Conservation (phyloP, 2,329 filamentous ascomycete species). For the Cladorrhinum sp. region DNA sequence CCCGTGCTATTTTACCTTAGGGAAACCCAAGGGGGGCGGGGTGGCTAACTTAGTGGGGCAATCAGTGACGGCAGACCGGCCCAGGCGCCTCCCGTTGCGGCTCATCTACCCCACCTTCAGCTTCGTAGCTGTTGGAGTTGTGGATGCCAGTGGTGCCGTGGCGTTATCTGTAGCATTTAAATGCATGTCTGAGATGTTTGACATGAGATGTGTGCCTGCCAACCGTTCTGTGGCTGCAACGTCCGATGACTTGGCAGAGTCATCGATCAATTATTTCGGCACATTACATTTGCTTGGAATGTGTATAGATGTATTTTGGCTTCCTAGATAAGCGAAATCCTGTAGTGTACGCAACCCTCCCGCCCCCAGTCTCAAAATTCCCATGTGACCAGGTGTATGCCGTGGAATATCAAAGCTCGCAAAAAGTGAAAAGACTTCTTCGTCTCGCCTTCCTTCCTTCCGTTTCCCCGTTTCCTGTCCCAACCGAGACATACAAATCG, state of each 20-base stretch:
- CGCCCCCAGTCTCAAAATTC: no score
- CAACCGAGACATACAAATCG: not conserved
- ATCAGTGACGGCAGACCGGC: constrained; percentile 3
- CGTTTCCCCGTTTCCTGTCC: not conserved
- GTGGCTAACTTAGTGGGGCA: not conserved
- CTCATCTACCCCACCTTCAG: not conserved
- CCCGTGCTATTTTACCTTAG: not conserved
- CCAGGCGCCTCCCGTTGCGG: constrained; percentile 11
- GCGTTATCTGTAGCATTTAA: not conserved
- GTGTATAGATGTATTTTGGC: not conserved
- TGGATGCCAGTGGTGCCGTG: not conserved
- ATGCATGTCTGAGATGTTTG: not conserved
- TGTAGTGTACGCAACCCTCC: no score
- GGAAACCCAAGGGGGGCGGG: not conserved
- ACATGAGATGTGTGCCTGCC: not conserved
- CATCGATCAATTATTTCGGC: not conserved
- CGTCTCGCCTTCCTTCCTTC: no score
- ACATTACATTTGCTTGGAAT: not conserved
- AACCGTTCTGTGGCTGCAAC: not conserved
- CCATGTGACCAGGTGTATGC: no score
- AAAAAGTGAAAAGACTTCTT: no score
- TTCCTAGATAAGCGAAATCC: not conserved
- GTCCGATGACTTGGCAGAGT: not conserved
- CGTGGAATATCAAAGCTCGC: no score
- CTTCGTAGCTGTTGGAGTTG: not conserved